A percentile compares a stretch with the other conserved stretches of the same genome.
phyloP scores from a whole-genome alignment of 306 rosid genomes.

The Corylus heterophylla region DNA sequence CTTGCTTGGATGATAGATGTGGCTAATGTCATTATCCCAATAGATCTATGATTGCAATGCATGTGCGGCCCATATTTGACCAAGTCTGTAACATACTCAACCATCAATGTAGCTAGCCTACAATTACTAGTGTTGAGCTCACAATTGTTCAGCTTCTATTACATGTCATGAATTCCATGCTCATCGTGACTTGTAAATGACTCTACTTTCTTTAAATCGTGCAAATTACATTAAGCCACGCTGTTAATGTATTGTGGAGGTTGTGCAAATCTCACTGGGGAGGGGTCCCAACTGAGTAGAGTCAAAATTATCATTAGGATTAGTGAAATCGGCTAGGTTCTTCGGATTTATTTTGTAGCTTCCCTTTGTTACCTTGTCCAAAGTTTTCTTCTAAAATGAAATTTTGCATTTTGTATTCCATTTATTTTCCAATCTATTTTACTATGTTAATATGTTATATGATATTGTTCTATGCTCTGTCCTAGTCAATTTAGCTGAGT shows the following conservation, averaged over 20 bases:
- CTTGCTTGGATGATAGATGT: no score
- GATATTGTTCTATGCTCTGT: no score
- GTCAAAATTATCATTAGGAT: conserved; percentile 6
- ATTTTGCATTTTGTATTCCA: conserved; percentile 1
- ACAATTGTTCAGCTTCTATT: conserved; percentile 61
- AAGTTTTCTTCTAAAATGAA: conserved; percentile 24
- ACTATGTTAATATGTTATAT: no score
- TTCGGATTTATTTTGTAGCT: background rate
- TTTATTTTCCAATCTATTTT: no score
- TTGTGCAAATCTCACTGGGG: conserved; percentile 39
- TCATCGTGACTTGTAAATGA: conserved; percentile 76
- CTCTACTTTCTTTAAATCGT: background rate
- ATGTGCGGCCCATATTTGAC: no score
- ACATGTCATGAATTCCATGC: conserved; percentile 84
- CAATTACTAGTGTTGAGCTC: no score
- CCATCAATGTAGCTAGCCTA: no score
- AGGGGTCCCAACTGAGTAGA: conserved; percentile 28
- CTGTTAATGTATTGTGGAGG: conserved; percentile 12
- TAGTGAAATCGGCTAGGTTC: background rate
- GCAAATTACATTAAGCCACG: background rate
- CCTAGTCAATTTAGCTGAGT: no score
- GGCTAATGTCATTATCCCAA: no score
- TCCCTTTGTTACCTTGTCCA: conserved; percentile 17
- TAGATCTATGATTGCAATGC: no score
- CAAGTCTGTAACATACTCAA: no score